Conservation (phyloP, 2,329 filamentous ascomycete genomes). For the Colletotrichum caudatum region DNA sequence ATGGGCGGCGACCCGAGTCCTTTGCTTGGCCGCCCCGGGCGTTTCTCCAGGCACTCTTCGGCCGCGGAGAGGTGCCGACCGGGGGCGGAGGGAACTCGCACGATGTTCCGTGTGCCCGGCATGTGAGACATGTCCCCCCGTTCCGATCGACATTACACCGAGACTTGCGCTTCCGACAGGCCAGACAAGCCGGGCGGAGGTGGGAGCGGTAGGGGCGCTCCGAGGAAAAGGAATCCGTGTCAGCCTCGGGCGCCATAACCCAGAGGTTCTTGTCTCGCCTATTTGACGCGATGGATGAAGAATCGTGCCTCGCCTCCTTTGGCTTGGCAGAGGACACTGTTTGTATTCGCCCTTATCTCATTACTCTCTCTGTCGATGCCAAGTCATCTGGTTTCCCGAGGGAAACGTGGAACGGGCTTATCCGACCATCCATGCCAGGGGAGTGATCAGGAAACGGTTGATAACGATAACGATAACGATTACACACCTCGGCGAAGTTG, state of each 20-base stretch:
- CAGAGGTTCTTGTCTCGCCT: rapidly evolving
- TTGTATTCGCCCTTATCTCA: constrained; percentile 10
- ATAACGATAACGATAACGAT: constrained; percentile 9
- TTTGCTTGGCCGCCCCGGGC: constrained; percentile 14
- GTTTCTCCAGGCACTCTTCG: constrained; percentile 28
- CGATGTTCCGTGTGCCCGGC: constrained; percentile 67
- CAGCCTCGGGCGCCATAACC: constrained; percentile 26
- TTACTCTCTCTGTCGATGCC: neutral
- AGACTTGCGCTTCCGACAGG: constrained; percentile 71
- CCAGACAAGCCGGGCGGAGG: constrained; percentile 69
- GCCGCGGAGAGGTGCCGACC: constrained; percentile 20
- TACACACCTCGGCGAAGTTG: neutral
- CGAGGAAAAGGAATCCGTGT: constrained; percentile 19
- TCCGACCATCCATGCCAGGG: neutral
- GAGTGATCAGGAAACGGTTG: neutral
- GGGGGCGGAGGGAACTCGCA: constrained; percentile 61
- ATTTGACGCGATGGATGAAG: too few species aligned
- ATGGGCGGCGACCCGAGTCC: constrained; percentile 7
- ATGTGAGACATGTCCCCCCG: constrained; percentile 66
- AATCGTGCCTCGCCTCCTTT: neutral
- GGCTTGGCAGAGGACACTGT: constrained; percentile 17
- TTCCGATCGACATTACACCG: constrained; percentile 69
- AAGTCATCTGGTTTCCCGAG: neutral
- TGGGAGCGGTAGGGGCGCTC: constrained; percentile 71
- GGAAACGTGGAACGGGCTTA: neutral